Conservation (phyloP, 1,284 basidiomycete species). For the Porodaedalea pini region DNA sequence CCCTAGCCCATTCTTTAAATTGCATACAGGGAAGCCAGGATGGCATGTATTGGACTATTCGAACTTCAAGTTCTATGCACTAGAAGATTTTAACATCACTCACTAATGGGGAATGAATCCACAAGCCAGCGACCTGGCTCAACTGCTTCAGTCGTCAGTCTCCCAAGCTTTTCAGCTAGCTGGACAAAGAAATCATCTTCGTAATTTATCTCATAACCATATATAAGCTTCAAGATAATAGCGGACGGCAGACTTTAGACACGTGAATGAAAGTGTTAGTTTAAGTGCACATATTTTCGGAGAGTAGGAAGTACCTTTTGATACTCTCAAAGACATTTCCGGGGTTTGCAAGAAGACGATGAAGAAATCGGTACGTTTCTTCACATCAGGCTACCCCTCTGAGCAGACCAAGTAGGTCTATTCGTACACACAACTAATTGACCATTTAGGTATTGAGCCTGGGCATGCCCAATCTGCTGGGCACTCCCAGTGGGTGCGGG, state of each 20-base stretch:
- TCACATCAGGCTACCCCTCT: too few relatives aligned
- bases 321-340: not conserved
- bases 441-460: too few relatives aligned
- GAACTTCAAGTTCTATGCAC: not conserved
- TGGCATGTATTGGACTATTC: constrained; percentile 6
- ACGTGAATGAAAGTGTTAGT: not conserved
- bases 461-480: too few relatives aligned
- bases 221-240: constrained; percentile 43
- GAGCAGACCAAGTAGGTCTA: too few relatives aligned
- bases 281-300: not conserved
- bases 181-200: constrained; percentile 39
- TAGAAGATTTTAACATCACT: constrained; percentile 2
- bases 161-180: constrained; percentile 38
- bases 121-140: constrained; percentile 45
- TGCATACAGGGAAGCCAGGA: constrained; percentile 2
- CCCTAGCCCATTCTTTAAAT: constrained; percentile 29
- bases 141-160: constrained; percentile 39
- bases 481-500: too few relatives aligned
- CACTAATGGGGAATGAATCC: constrained; percentile 40
- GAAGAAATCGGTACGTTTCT: not conserved
- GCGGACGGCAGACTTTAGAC: constrained; percentile 29
- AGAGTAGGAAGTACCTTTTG: not conserved
- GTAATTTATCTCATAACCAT: constrained; percentile 39
- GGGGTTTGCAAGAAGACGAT: not conserved
- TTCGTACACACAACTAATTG: too few relatives aligned